Conservation (phyloP, 192 early-diverging fungal species). For the Helicostylum pulchrum region DNA sequence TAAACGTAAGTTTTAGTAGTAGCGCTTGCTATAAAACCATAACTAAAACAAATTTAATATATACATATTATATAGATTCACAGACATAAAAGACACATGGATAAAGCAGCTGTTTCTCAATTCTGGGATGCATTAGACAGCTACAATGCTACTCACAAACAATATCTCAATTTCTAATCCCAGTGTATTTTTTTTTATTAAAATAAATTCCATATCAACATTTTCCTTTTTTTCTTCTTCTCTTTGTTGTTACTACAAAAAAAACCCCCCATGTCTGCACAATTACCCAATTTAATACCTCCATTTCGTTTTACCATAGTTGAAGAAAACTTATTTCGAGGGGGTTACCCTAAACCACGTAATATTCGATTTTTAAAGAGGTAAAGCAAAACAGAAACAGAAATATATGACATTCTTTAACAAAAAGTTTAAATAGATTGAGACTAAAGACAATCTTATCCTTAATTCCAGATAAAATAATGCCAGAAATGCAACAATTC, state of each 20-base stretch:
- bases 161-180: constrained; percentile 42
- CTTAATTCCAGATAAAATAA: constrained; percentile 73
- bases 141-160: constrained; percentile 46
- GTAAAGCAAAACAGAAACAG: constrained; percentile 26
- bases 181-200: too few species aligned
- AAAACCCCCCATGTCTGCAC: not conserved
- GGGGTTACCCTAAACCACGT: constrained; percentile 83
- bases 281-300: constrained; percentile 57
- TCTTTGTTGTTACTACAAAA: not conserved
- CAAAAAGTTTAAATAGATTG: constrained; percentile 41
- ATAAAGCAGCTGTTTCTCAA: constrained; percentile 50
- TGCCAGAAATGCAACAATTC: constrained; percentile 56
- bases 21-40: not conserved
- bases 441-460: constrained; percentile 81
- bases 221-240: not conserved
- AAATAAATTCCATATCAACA: not conserved
- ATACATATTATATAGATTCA: constrained; percentile 40
- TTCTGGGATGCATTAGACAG: constrained; percentile 56
- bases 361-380: constrained; percentile 84
- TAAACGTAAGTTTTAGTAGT: constrained; percentile 43
- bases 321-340: constrained; percentile 81
- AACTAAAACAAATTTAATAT: not conserved
- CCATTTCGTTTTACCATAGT: constrained; percentile 87
- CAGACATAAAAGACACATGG: constrained; percentile 52
- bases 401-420: not conserved